Percentiles rank a stretch among this genome's conserved stretches.
These are phyloP conservation scores for Moricandia moricandioides DNA, from an alignment of 345 rosid species.

Conservation along the genomic window DNA sequence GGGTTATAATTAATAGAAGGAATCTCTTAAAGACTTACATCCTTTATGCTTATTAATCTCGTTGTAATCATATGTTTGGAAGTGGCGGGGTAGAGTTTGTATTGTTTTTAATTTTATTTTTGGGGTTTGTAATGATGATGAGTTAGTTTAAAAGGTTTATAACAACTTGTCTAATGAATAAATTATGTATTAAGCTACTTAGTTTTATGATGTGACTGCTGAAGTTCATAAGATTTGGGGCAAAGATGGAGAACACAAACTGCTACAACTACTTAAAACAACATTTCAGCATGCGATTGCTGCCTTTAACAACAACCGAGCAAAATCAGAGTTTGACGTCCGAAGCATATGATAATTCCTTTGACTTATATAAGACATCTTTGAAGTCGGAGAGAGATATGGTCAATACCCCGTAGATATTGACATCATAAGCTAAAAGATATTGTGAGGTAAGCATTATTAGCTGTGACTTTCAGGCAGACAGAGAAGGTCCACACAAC, in stretches of 20 bases:
- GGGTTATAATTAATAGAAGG: neutral
- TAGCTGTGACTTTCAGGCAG: conserved; percentile 16
- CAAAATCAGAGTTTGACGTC: conserved; percentile 12
- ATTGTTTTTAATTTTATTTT: neutral
- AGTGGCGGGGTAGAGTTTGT: conserved; percentile 31
- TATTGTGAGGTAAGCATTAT: conserved; percentile 22
- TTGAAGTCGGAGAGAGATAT: conserved; percentile 6
- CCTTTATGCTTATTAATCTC: conserved; percentile 14
- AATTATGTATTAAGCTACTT: conserved; percentile 19
- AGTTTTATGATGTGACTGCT: conserved; percentile 5
- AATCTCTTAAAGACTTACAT: conserved; percentile 13
- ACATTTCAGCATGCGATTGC: neutral
- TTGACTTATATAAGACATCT: neutral
- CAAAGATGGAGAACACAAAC: conserved; percentile 2
- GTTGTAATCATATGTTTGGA: conserved; percentile 30
- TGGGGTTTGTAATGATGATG: conserved; percentile 23
- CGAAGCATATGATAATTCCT: neutral
- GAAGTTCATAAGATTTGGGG: neutral
- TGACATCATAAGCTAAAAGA: conserved; percentile 17
- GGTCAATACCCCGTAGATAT: conserved; percentile 7
- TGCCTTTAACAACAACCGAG: neutral
- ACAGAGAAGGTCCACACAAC: conserved; percentile 30
- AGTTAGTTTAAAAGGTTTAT: conserved; percentile 33
- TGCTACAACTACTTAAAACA: neutral
- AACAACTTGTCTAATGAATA: conserved; percentile 13